These are phyloP conservation scores for Colletotrichum godetiae DNA, from an alignment of 2,329 filamentous ascomycete genomes.

Conservation along the genomic window DNA sequence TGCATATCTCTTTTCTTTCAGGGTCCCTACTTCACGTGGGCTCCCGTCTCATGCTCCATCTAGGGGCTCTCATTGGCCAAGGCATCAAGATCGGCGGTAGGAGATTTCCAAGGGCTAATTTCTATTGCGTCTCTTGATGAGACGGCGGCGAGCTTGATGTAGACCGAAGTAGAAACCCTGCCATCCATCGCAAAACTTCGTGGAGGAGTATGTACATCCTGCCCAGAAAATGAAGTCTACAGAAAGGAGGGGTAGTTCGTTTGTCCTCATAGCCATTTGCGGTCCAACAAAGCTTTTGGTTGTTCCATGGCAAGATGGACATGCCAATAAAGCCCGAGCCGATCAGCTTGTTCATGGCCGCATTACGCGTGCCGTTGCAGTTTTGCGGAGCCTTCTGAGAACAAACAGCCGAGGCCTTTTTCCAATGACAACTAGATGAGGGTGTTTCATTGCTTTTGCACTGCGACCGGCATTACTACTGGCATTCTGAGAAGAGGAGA, in stretches of 20 bases:
- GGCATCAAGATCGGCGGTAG: slow-evolving; percentile 24
- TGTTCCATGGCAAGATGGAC: too few relatives aligned
- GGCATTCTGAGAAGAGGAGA: too few relatives aligned
- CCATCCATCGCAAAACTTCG: not conserved
- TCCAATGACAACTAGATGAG: too few relatives aligned
- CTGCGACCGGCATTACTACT: too few relatives aligned
- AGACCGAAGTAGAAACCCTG: not conserved
- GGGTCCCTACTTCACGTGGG: slow-evolving; percentile 18
- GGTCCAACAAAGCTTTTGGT: not conserved
- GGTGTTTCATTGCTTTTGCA: too few relatives aligned
- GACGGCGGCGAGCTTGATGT: slow-evolving; percentile 11
- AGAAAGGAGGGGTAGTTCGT: not conserved
- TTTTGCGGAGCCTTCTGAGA: too few relatives aligned
- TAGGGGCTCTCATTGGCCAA: slow-evolving; percentile 4
- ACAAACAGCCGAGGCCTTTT: too few relatives aligned
- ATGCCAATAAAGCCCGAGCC: too few relatives aligned
- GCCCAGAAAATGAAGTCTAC: not conserved
- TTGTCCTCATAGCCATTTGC: not conserved
- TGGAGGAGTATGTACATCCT: not conserved
- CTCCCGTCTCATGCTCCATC: not conserved
- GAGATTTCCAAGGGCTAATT: not conserved
- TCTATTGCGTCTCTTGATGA: not conserved
- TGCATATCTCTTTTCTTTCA: not conserved
- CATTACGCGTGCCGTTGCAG: too few relatives aligned
- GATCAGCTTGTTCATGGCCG: too few relatives aligned